Conservation (phyloP, 1,139 yeast genomes). For the Lodderomyces margitis region DNA sequence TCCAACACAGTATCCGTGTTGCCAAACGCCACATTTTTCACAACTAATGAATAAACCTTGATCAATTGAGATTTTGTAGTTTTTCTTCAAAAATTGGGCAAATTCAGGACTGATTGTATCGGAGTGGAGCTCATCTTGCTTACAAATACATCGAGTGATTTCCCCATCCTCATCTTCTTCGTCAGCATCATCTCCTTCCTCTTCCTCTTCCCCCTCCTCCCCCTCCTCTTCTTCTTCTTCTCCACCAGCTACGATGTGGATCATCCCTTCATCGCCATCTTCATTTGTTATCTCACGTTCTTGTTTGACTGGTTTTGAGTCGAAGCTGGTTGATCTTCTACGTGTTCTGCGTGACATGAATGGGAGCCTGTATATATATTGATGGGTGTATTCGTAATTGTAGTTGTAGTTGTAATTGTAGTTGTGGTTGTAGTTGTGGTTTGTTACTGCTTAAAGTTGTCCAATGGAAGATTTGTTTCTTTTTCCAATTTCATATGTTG, state of each 20-base stretch:
- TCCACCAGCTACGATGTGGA: background rate
- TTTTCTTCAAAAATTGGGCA: constrained; percentile 45
- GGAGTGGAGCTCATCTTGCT: constrained; percentile 61
- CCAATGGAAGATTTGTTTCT: too few species aligned
- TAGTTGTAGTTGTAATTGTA: background rate
- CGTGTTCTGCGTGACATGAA: constrained; percentile 33
- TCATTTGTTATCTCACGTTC: background rate
- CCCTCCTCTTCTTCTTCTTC: constrained; percentile 8
- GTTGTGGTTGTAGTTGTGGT: background rate
- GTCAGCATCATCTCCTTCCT: constrained; percentile 25
- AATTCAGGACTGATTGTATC: constrained; percentile 34
- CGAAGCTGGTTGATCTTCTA: constrained; percentile 15
- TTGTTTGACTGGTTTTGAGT: constrained; percentile 3
- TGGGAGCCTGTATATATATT: background rate
- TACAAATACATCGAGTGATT: constrained; percentile 88
- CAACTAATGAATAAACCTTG: constrained; percentile 85
- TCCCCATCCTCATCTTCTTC: constrained; percentile 58
- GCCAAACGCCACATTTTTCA: constrained; percentile 94
- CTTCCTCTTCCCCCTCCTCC: constrained; percentile 12
- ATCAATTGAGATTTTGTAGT: constrained; percentile 64
- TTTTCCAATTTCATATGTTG: too few species aligned
- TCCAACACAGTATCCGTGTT: constrained; percentile 95
- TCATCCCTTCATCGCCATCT: background rate
- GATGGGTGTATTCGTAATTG: background rate
- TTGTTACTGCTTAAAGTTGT: too few species aligned